Conservation (phyloP, 441 rosid genomes). For the Dalechampia spathulata region DNA sequence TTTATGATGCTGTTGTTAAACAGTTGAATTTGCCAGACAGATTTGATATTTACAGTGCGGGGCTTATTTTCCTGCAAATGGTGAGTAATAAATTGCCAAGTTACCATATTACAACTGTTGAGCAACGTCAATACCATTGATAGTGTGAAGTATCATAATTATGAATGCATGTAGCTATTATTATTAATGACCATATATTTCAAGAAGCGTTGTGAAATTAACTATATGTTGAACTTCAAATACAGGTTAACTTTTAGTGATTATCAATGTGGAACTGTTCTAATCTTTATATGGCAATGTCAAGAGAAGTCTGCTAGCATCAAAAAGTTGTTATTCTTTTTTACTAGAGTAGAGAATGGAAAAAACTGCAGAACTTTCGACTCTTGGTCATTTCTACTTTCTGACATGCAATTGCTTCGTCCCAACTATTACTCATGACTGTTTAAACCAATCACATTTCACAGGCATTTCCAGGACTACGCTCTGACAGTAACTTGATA, state of each 20-base stretch:
- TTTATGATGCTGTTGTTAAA: slow-evolving; percentile 18
- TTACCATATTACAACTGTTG: no score
- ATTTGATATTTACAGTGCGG: slow-evolving; percentile 85
- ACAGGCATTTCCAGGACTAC: slow-evolving; percentile 71
- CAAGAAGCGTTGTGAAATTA: neutral
- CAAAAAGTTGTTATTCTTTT: neutral
- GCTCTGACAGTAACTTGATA: slow-evolving; percentile 67
- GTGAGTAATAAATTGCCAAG: slow-evolving; percentile 33
- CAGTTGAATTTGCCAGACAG: slow-evolving; percentile 96
- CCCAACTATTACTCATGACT: neutral
- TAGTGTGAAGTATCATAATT: no score
- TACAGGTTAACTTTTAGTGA: neutral
- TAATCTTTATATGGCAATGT: neutral
- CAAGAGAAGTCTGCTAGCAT: neutral
- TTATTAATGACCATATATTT: no score
- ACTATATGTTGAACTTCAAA: neutral
- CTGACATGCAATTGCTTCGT: neutral
- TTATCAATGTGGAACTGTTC: neutral
- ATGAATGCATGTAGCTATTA: no score
- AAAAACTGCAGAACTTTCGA: neutral
- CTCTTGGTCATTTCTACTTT: neutral
- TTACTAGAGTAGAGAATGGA: neutral
- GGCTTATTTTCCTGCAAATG: slow-evolving; percentile 91
- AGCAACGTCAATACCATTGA: no score
- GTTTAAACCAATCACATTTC: neutral